Base-by-base conservation (phyloP, 306 rosid species). In the Vigna trinervia region DNA sequence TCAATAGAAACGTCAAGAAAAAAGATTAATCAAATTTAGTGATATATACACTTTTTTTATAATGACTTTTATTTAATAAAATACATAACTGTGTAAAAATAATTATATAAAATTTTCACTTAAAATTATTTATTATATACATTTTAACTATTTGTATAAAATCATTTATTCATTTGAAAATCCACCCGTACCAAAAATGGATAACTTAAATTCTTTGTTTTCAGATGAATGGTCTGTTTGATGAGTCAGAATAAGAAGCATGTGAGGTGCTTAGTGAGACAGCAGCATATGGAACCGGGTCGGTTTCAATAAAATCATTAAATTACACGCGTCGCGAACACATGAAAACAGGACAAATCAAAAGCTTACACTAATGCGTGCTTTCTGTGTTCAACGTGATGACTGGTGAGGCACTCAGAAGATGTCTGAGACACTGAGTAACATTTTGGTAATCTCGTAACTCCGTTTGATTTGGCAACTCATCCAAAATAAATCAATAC, bases 191-290 rank as follows among this genome's bases (percentile, higher is more conserved):
- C 34, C 34, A 30, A 4, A 30, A 30, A 30, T 3, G 34, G 5
- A 30, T 30, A 30, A 30, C 34, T 30, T 30, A 30, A 30, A 30
- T 30, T 30, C 34, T 30, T 30, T 30, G 34, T 30, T 30, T 30
- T 26, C 28, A 26, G 3, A 26, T 2, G 39, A 5, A 8, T 1
- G 39, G 39, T 34, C 8, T 5, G 39, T 34, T 34, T 36, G 72
- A 22, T 32, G 65, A 61, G 74, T 39, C 4, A 28, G 38, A 59
- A 20, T 5, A 1, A 48, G 69, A 20, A 48, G 81, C 69, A 48
- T 59, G 71, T 70, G 62, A 69, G 62, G 41, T 61, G 66, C 65
- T 17, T 72, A 14, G 1, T 22, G 78, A 79, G 23, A 79, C 67
- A 72, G 68, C 78, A 51, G 59, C 78, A 52, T 28, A 63, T 72